A percentile compares a stretch with the other conserved stretches of the same genome.
These are phyloP conservation scores for Plenodomus tracheiphilus DNA, from an alignment of 2,329 filamentous ascomycete genomes.

Conservation along the genomic window DNA sequence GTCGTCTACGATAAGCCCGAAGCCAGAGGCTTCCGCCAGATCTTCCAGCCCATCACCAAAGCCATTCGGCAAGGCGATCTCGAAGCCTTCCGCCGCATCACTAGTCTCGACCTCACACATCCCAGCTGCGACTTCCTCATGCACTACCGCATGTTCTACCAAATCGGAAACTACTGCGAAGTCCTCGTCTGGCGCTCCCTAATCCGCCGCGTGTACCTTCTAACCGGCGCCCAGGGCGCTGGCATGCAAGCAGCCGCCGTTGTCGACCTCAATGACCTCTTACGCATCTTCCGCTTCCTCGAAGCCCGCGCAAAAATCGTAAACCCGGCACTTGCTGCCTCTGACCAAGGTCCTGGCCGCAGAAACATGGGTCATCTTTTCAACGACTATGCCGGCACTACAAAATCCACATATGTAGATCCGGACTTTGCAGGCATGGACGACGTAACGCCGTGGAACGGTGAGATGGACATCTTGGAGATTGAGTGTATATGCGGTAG, in stretches of 20 bases:
- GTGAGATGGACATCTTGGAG: conserved; percentile 60
- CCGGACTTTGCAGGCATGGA: conserved; percentile 50
- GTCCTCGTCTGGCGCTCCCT: conserved; percentile 84
- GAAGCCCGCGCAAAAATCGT: conserved; percentile 56
- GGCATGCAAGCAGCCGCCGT: conserved; percentile 62
- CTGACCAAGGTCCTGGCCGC: conserved; percentile 36
- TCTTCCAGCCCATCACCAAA: conserved; percentile 73
- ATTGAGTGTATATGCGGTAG: conserved; percentile 78
- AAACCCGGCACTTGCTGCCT: conserved; percentile 30
- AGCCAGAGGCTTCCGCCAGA: conserved; percentile 63
- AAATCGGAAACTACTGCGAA: conserved; percentile 75
- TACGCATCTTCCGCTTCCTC: conserved; percentile 64
- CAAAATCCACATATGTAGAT: conserved; percentile 47
- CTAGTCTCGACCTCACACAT: conserved; percentile 51
- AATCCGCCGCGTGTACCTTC: conserved; percentile 74
- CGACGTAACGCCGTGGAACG: conserved; percentile 32
- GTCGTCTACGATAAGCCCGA: conserved; percentile 71
- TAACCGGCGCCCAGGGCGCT: conserved; percentile 71
- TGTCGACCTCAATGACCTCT: conserved; percentile 71
- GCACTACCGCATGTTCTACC: conserved; percentile 72
- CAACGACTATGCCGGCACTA: conserved; percentile 53
- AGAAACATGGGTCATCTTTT: conserved; percentile 51
- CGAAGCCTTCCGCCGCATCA: conserved; percentile 69
- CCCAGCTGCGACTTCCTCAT: conserved; percentile 66
- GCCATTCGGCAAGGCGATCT: conserved; percentile 77